Evolutionary conservation across 2,329 filamentous ascomycete genomes (phyloP).

Genomic region (Hymenoscyphus scutula): DNA sequence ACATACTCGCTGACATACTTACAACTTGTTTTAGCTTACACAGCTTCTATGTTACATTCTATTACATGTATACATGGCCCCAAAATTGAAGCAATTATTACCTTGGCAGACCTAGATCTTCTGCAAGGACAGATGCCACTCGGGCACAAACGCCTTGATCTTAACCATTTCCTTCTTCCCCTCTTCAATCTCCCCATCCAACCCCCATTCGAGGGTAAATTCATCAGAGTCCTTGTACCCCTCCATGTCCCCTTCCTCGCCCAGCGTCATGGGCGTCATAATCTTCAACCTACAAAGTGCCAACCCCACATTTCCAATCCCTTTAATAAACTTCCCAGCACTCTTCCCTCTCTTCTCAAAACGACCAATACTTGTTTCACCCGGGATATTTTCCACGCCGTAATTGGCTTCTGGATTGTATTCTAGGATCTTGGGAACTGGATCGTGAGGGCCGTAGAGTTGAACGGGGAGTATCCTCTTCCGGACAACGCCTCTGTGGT

Average conservation of each 20-base stretch:
- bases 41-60: too few relatives aligned
- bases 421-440: constrained; percentile 42
- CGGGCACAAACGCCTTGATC: constrained; percentile 1
- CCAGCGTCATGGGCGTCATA: constrained; percentile 39
- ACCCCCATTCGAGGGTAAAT: neutral
- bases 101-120: neutral
- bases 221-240: neutral
- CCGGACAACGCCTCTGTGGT: constrained; percentile 88
- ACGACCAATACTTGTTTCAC: constrained; percentile 49
- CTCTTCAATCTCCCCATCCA: neutral
- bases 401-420: constrained; percentile 44
- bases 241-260: neutral
- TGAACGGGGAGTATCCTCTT: constrained; percentile 83
- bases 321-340: constrained; percentile 76
- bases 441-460: constrained; percentile 56
- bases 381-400: constrained; percentile 33
- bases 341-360: constrained; percentile 61
- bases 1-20: too few relatives aligned
- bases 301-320: constrained; percentile 82
- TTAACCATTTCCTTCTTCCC: neutral
- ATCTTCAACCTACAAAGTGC: constrained; percentile 83
- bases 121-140: neutral
- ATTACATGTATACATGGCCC: too few relatives aligned
- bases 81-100: too few relatives aligned
- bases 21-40: too few relatives aligned